phyloP scores from a whole-genome alignment of 495 filamentous ascomycete genomes.

The Thermothielavioides terrestris region DNA sequence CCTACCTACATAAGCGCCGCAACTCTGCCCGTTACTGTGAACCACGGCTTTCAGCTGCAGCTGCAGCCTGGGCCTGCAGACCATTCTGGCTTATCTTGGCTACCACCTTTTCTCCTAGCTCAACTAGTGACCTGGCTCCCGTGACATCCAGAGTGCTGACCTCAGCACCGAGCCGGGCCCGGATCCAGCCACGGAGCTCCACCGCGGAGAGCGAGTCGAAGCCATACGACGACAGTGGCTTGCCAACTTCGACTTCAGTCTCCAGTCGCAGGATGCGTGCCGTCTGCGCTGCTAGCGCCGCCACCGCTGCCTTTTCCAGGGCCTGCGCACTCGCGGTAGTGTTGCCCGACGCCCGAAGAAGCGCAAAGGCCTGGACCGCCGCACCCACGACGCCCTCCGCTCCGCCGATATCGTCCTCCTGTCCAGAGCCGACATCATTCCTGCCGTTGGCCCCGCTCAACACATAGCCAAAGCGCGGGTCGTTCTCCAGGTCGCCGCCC shows the following conservation, averaged over 20 bases:
- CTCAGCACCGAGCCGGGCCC: not conserved
- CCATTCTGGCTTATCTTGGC: not conserved
- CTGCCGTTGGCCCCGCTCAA: too few relatives aligned
- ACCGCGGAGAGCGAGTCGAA: conserved; percentile 9
- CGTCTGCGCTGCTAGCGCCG: not conserved
- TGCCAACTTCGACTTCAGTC: not conserved
- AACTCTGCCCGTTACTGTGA: too few relatives aligned
- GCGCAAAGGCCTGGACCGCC: too few relatives aligned
- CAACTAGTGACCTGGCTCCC: not conserved
- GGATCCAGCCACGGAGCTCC: conserved; percentile 5
- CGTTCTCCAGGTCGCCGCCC: too few relatives aligned
- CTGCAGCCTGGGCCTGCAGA: too few relatives aligned
- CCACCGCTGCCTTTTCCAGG: not conserved
- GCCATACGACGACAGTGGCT: not conserved
- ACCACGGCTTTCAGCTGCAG: too few relatives aligned
- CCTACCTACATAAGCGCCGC: too few relatives aligned
- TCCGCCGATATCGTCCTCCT: too few relatives aligned
- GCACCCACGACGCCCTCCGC: too few relatives aligned
- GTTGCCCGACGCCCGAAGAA: too few relatives aligned
- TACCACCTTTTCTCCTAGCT: not conserved
- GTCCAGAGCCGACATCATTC: too few relatives aligned
- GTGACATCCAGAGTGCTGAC: conserved; percentile 3
- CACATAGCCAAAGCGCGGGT: too few relatives aligned
- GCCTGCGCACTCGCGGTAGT: not conserved
- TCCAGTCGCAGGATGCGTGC: not conserved